Base-by-base conservation (phyloP, 345 rosid genomes). In the Moricandia moricandioides region DNA sequence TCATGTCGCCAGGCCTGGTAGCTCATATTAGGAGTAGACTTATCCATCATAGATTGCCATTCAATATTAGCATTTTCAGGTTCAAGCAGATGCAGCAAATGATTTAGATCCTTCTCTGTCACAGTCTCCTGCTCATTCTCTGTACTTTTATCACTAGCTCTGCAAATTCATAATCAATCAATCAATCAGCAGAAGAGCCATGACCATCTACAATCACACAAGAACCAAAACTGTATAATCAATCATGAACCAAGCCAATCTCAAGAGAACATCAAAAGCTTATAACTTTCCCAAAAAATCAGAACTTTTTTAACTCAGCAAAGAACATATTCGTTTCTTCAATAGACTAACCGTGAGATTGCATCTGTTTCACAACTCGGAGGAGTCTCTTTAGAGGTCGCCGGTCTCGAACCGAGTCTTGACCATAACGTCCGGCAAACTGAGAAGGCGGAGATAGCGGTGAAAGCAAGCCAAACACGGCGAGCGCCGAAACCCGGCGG, bases 401-500 rank as follows among this genome's bases (percentile, higher is more conserved):
- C 24, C 24, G 24, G 2, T 21, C 2, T 21, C 24, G 83, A 60
- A 72, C 72, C 80, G 66, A 86, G 83, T 49, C 84, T 84, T 49
- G 79, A 86, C 88, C 95, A 84, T 31, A 92, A 31, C 62, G 96
- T 85, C 45, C 97, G 92, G 71, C 88, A 86, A 37, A 89, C 84
- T 4, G 97, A 86, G 76, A 93, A 88, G 11, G 87, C 95, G 0
- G 96, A 94, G 54, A 95, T 87, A 58, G 99, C 98, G 6, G 97
- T 89, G 76, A 90, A 81, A 62, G 98, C 98, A 57, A 95, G 80
- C 99, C 99, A 95, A 52, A 92, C 84, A 26, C 96, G 86, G 13
- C 98, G 91, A 60, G 98, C 99, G 0, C 99, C 99, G 77, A 95
- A 90, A 3, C 96, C 97, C 3, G 94, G 97, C 3, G 98, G 98